Evolutionary conservation across 1,139 yeast species (phyloP), one percentile per base, ranked within the genome.

Genomic region (Trichomonascaceae sp.): DNA sequence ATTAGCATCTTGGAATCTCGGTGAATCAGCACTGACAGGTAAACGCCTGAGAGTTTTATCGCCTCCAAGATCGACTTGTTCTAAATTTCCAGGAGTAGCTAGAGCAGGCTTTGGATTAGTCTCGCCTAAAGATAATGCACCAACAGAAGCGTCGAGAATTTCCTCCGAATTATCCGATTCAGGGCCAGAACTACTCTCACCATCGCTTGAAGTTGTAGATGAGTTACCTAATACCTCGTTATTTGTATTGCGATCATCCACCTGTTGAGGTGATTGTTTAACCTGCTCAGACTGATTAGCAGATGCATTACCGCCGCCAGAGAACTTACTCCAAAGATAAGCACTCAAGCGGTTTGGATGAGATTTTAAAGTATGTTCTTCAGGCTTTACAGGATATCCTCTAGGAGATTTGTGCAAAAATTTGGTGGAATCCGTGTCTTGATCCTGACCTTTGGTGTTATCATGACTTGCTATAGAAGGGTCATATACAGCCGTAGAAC

Each of bases 121-220:
- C 2, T 17, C 5, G 9, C 8, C 41, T 36, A 36, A 15, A 36
- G 41, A 36, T 36, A 36, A 36, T 2, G 41, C 41, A 15, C 41
- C 17, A 13, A 36, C 41, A 36, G 41, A 15, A 13, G 17, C 41
- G 17, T 36, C 17, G 17, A 36, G 17, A 13, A 36, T 15, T 36
- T 36, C 41, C 15, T 36, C 41, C 7, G 41, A 36, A 27, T 18
- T 24, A 49, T 44, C 52, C 15, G 47, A 43, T 5, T 24, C 47
- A 19, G 52, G 47, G 18, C 47, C 41, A 7, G 43, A 32, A 17
- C 20, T 22, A 18, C 19, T 22, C 12, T 22, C 27, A 15, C 27
- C 47, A 27, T 32, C 46, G 3, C 43, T 43, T 24, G 52, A 49
- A 32, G 52, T 44, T n/a, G 43, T 49, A 18, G 52, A 49, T 18